Percentiles rank a stretch among this genome's conserved stretches.
Conservation (phyloP, 495 filamentous ascomycete species). For the Chlorociboria aeruginascens region DNA sequence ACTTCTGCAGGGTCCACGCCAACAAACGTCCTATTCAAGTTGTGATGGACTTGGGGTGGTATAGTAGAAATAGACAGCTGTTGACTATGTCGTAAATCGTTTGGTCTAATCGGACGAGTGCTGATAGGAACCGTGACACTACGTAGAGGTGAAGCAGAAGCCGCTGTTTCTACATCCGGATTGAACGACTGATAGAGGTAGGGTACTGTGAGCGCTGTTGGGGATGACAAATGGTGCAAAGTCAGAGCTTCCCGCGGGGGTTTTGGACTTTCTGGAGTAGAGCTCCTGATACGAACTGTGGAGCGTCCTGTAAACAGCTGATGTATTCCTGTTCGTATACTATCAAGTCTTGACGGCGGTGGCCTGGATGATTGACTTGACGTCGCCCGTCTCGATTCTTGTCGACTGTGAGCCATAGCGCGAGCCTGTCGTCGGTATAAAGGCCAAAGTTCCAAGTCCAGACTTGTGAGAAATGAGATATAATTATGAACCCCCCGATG, state of each 20-base stretch:
- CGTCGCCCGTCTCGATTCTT: constrained; percentile 3
- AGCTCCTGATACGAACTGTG: constrained; percentile 10
- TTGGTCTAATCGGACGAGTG: constrained; percentile 3
- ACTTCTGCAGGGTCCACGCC: constrained; percentile 26
- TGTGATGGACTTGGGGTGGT: constrained; percentile 5
- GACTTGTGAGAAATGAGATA: background rate
- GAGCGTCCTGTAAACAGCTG: constrained; percentile 23
- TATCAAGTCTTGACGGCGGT: constrained; percentile 7
- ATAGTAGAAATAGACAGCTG: constrained; percentile 8
- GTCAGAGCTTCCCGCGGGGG: constrained; percentile 26
- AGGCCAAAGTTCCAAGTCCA: background rate
- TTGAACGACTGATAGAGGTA: constrained; percentile 16
- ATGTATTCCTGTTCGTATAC: constrained; percentile 8
- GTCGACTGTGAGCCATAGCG: constrained; percentile 4
- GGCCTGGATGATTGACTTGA: background rate
- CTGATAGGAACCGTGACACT: constrained; percentile 1
- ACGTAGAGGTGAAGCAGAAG: background rate
- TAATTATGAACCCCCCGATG: background rate
- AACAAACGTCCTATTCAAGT: constrained; percentile 17
- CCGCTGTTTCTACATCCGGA: background rate
- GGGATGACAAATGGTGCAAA: constrained; percentile 23
- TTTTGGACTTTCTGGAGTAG: constrained; percentile 29
- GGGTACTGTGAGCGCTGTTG: constrained; percentile 28
- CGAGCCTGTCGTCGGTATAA: background rate
- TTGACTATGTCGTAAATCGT: background rate